A percentile compares a stretch with the other conserved stretches of the same genome.
Conservation (phyloP, 169 alveolate genomes). For the Perkinsus olseni region DNA sequence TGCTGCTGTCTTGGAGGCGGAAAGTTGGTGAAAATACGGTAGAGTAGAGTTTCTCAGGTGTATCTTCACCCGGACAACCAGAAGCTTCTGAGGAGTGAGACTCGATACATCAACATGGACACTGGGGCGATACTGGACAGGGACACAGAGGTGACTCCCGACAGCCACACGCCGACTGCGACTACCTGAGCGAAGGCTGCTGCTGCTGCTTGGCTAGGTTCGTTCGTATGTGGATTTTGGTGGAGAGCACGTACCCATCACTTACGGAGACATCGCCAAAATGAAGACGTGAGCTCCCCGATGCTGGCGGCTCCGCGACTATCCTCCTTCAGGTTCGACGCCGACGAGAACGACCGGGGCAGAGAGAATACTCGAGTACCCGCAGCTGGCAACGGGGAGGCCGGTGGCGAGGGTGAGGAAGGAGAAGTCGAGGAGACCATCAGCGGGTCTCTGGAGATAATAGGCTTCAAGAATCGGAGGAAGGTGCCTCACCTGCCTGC, state of each 20-base stretch:
- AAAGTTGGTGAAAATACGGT: no score
- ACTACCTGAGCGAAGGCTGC: neutral
- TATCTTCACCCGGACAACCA: neutral
- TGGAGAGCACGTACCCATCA: neutral
- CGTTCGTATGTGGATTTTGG: neutral
- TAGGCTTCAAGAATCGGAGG: neutral
- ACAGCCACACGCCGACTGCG: no score
- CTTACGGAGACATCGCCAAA: neutral
- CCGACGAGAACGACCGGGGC: no score
- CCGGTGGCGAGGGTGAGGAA: neutral
- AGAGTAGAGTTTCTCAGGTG: neutral
- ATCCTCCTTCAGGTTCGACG: neutral
- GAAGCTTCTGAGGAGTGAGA: neutral
- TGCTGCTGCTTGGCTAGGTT: neutral
- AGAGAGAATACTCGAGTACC: no score
- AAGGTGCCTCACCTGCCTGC: neutral
- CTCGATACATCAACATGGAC: neutral
- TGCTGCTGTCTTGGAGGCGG: no score
- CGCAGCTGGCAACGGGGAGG: no score
- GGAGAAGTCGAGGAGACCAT: neutral
- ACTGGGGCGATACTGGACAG: neutral
- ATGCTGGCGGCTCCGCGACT: neutral
- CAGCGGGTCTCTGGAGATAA: neutral
- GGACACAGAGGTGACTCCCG: neutral
- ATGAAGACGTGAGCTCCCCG: neutral